Evolutionary conservation across 2,329 filamentous ascomycete genomes (phyloP).

Genomic region (Cytospora piceae): DNA sequence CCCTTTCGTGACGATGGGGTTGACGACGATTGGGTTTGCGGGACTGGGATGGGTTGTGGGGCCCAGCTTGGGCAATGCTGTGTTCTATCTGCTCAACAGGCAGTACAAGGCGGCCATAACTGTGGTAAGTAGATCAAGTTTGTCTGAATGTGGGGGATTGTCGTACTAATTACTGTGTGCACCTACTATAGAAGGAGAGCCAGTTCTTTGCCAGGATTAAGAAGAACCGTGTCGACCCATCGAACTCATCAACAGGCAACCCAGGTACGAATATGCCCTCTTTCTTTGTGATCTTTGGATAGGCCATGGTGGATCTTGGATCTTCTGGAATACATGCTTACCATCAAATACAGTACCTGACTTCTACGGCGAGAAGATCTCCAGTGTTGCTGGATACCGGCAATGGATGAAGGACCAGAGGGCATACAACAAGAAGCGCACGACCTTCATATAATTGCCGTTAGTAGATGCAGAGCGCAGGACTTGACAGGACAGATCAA

Average conservation of each 20-base stretch:
- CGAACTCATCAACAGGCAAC: slow-evolving; percentile 85
- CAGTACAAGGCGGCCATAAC: slow-evolving; percentile 74
- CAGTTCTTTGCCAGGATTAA: slow-evolving; percentile 92
- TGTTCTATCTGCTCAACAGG: slow-evolving; percentile 78
- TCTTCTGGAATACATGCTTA: neutral
- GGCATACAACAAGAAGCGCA: slow-evolving; percentile 92
- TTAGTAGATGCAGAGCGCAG: neutral
- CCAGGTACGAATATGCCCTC: slow-evolving; percentile 55
- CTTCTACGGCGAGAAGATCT: slow-evolving; percentile 98
- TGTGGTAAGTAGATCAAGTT: slow-evolving; percentile 53
- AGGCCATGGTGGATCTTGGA: neutral
- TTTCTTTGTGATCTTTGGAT: neutral
- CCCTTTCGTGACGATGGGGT: slow-evolving; percentile 80
- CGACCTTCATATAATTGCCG: slow-evolving; percentile 57
- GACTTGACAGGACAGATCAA: neutral
- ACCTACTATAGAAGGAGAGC: slow-evolving; percentile 73
- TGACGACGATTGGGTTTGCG: slow-evolving; percentile 72
- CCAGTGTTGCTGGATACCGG: slow-evolving; percentile 86
- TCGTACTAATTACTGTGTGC: slow-evolving; percentile 13
- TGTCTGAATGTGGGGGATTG: neutral
- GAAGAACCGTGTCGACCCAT: slow-evolving; percentile 89
- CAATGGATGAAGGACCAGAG: slow-evolving; percentile 98
- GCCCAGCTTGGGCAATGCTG: slow-evolving; percentile 76
- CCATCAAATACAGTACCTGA: slow-evolving; percentile 68
- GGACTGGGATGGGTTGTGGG: slow-evolving; percentile 88